Evolutionary conservation across 768 basidiomycete genomes (phyloP), one percentile per base, ranked within the genome.

Genomic region (Tricholoma matsutake): DNA sequence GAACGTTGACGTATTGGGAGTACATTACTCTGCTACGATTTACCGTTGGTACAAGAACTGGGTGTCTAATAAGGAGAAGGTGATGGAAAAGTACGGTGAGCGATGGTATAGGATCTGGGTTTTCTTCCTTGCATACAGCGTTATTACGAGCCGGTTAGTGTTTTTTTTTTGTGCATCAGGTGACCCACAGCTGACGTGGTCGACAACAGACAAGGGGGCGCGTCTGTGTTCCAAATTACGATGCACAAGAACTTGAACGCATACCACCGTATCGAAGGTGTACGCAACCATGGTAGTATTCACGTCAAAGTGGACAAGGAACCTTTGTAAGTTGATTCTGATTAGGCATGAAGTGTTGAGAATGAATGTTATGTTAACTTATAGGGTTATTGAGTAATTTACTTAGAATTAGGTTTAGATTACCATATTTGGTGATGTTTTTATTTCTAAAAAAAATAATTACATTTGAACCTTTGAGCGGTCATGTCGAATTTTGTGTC

Each of bases 161-260:
- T 56, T 56, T 47, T 45, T 61, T 4, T n/a, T n/a, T n/a, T 25
- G 22, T 25, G 22, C 22, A 25, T 25, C 22, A 25, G 22, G 22
- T 31, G 61, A 31, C 34, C n/a, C 59, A n/a, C 20, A 1, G 18
- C 56, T 58, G 56, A 60, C 6, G 7, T 29, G 3, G 32, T 20
- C 25, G 18, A 10, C 2, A 61, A 54, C 63, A 88, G 91, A 28
- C 92, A 98, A 81, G 97, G 97, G 34, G 81, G 88, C 11, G 86
- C 91, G 6, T 92, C 94, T 0, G 90, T 98, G 43, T 99, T 96
- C 91, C 96, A 98, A 78, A 86, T 99, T 71, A 98, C 96, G 4
- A 76, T 96, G 63, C 96, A 98, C 82, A 99, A 99, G 81, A 99
- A 98, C 81, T 78, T 98, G 65, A 98, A 98, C 71, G 92, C 88